A percentile compares a stretch with the other conserved stretches of the same genome.
These are phyloP conservation scores for Coemansia sp. DNA, from an alignment of 192 early-diverging fungal species.

Conservation along the genomic window DNA sequence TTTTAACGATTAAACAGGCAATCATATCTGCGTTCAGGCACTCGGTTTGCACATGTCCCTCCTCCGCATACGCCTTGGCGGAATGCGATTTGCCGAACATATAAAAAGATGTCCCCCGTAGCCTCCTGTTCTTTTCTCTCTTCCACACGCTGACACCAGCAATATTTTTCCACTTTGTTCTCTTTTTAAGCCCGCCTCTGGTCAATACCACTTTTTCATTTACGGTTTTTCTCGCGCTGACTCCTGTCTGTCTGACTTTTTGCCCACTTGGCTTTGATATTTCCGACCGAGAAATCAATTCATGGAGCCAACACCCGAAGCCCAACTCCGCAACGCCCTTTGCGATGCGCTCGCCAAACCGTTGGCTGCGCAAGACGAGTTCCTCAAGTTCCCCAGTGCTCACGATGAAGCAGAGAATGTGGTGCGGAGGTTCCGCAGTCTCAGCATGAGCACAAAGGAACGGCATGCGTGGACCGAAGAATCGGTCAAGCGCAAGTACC, in stretches of 20 bases:
- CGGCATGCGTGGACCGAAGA: slow-evolving; percentile 50
- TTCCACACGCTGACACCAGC: slow-evolving; percentile 8
- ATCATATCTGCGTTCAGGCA: slow-evolving; percentile 7
- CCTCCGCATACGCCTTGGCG: not conserved
- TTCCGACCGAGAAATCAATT: not conserved
- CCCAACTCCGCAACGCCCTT: slow-evolving; percentile 42
- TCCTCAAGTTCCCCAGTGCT: slow-evolving; percentile 36
- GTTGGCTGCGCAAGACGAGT: slow-evolving; percentile 41
- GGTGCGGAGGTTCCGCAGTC: slow-evolving; percentile 47
- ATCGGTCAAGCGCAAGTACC: slow-evolving; percentile 54
- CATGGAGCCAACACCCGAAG: slow-evolving; percentile 45
- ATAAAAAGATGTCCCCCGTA: not conserved
- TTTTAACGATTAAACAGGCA: not conserved
- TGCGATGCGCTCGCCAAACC: slow-evolving; percentile 48
- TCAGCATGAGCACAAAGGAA: slow-evolving; percentile 54
- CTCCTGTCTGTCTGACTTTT: not conserved
- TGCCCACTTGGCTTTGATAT: not conserved
- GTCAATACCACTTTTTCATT: not conserved
- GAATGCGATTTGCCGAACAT: slow-evolving; percentile 12
- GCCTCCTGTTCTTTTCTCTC: not conserved
- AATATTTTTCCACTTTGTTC: slow-evolving; percentile 6
- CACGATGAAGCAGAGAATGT: slow-evolving; percentile 40
- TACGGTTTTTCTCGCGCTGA: not conserved
- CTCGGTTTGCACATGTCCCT: not conserved
- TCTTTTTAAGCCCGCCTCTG: not conserved